Base-by-base conservation (phyloP, 108 stramenopile genomes). In the Cyclotella atomus region DNA sequence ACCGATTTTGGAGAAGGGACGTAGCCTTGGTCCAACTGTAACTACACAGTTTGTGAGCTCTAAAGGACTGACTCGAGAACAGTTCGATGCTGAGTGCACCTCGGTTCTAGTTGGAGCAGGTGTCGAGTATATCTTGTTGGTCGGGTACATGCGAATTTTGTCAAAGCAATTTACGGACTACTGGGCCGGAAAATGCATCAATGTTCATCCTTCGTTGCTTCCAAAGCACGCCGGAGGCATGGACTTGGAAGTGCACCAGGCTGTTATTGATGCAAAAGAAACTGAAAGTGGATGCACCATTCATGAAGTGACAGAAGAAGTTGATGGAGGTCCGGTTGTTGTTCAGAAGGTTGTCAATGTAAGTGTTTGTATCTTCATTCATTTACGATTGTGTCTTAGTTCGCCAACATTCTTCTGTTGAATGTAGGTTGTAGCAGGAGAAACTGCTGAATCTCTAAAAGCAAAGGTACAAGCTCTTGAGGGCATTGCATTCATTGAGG, bases 131-230 rank as follows among this genome's bases (percentile, higher is more conserved):
- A 91, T 99, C 25, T 73, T 99, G 33, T 84, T 94, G 61, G 94
- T 99, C n/a, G 99, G 99, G 28, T 99, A 97, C 95, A 99, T 99
- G 99, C 85, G 97, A 45, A 99, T 99, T 78, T 65, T 99, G 24
- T 97, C 96, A 9, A 83, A 84, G 60, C 71, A 84, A 27, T 96
- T 99, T 70, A 87, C 86, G 61, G 85, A 89, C 34, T 92, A 87
- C 61, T 99, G 97, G 97, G 77, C 83, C 35, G 92, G 90, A 41
- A 88, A 96, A 21, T 99, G 97, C 83, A 85, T 95, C 41, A 99
- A 99, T 80, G 99, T 99, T 28, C 99, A 99, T 80, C 99, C 99
- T 15, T 98, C 97, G 10, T 93, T 99, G 66, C 90, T 99, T 14
- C 99, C 99, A 16, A 94, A 93, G 64, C 96, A 97, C 83, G 97